Conservation (phyloP, 352 stramenopile genomes). For the Paralagenidium karlingii region DNA sequence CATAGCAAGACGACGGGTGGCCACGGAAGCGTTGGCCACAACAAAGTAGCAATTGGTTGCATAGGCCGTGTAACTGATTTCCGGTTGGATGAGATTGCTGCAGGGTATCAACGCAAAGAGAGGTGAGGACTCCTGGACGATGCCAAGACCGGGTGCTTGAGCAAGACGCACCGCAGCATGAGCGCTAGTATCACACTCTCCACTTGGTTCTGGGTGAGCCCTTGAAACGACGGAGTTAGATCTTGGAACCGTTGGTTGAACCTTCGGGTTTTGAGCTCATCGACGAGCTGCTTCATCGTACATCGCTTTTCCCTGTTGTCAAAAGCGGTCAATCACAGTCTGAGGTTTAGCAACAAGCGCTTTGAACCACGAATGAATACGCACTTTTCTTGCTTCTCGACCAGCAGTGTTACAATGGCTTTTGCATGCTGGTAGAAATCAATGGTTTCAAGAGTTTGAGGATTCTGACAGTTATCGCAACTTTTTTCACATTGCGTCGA, state of each 20-base stretch:
- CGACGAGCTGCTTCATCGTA: constrained; percentile 58
- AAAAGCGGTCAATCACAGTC: too few species aligned
- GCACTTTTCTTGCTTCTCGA: constrained; percentile 37
- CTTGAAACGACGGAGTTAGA: constrained; percentile 26
- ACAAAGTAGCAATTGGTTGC: constrained; percentile 65
- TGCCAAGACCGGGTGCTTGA: too few species aligned
- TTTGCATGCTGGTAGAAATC: constrained; percentile 37
- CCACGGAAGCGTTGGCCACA: too few species aligned
- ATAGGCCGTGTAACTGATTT: constrained; percentile 70
- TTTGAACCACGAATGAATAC: too few species aligned
- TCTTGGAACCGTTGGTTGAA: constrained; percentile 17
- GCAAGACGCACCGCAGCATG: too few species aligned
- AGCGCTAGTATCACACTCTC: too few species aligned
- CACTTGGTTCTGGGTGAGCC: too few species aligned
- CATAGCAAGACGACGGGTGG: too few species aligned
- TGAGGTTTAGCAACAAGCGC: too few species aligned
- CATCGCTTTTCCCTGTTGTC: constrained; percentile 31
- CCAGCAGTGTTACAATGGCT: constrained; percentile 26
- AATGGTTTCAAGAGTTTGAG: constrained; percentile 8
- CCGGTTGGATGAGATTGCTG: constrained; percentile 39
- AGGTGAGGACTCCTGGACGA: too few species aligned
- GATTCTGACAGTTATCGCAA: constrained; percentile 55
- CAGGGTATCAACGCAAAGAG: too few species aligned
- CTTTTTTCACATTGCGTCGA: constrained; percentile 38
- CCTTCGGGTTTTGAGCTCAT: constrained; percentile 48